phyloP scores from a whole-genome alignment of 176 grass and related monocot species.

The Paspalum vaginatum region DNA sequence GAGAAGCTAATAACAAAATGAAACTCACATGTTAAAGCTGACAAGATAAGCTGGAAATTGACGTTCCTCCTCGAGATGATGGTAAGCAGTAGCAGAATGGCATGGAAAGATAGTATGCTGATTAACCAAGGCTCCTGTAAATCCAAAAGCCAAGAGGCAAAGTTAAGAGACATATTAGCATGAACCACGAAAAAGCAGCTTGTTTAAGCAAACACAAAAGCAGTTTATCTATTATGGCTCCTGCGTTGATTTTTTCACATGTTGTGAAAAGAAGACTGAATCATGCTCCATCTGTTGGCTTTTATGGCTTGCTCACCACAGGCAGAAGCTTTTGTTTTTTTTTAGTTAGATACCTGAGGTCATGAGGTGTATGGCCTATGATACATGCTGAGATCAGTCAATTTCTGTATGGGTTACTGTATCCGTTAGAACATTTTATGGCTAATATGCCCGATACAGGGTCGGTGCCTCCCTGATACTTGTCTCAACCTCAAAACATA shows the following conservation, averaged over 20 bases:
- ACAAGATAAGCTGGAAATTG: conserved; percentile 85
- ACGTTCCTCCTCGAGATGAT: conserved; percentile 83
- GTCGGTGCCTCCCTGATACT: neutral
- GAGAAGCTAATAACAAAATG: neutral
- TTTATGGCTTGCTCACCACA: neutral
- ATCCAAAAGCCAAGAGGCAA: neutral
- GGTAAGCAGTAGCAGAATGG: conserved; percentile 69
- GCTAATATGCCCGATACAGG: neutral
- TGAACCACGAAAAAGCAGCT: neutral
- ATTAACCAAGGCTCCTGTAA: conserved; percentile 90
- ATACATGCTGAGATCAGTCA: neutral
- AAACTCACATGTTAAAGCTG: conserved; percentile 71
- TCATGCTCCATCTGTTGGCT: neutral
- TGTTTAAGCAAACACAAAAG: neutral
- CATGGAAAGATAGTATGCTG: conserved; percentile 61
- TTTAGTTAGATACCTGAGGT: neutral
- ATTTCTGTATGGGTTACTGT: neutral
- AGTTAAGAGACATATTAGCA: neutral
- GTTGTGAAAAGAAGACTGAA: neutral
- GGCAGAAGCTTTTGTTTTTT: neutral
- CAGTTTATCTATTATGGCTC: too few relatives aligned
- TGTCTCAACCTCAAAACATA: neutral
- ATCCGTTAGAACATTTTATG: too few relatives aligned
- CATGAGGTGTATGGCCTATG: neutral
- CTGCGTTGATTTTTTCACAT: neutral